Evolutionary conservation across 2,329 filamentous ascomycete genomes (phyloP).

Genomic region (Aspergillus caelatus): DNA sequence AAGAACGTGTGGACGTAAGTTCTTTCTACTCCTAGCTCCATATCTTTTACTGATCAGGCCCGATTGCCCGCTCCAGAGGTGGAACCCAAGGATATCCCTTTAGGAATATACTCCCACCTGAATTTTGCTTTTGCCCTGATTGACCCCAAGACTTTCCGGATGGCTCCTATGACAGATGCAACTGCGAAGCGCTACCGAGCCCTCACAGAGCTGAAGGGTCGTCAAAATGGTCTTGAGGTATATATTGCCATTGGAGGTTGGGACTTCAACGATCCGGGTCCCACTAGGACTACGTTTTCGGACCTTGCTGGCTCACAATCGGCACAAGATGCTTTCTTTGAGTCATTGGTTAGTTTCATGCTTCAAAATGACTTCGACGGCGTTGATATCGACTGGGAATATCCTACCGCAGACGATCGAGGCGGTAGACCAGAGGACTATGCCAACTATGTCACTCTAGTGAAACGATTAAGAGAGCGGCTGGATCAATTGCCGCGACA

Average conservation of each 20-base stretch:
- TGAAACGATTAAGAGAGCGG: constrained; percentile 7
- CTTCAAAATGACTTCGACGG: constrained; percentile 16
- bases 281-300: constrained; percentile 18
- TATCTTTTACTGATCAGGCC: background rate
- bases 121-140: constrained; percentile 50
- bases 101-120: constrained; percentile 31
- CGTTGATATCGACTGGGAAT: constrained; percentile 23
- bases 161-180: constrained; percentile 28
- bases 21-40: background rate
- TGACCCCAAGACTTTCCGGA: constrained; percentile 38
- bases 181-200: constrained; percentile 21
- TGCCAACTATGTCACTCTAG: constrained; percentile 14
- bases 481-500: constrained; percentile 3
- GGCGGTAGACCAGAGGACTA: constrained; percentile 13
- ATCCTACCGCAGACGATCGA: constrained; percentile 16
- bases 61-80: constrained; percentile 9
- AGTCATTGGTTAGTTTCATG: constrained; percentile 18
- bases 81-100: constrained; percentile 22
- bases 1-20: constrained; percentile 21
- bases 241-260: constrained; percentile 31
- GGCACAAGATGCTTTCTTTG: constrained; percentile 15
- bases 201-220: constrained; percentile 38
- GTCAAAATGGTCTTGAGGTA: constrained; percentile 20
- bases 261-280: constrained; percentile 28
- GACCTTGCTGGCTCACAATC: constrained; percentile 20